Evolutionary conservation across 202 grass and related monocot genomes (phyloP).

Genomic region (Panicum hallii): DNA sequence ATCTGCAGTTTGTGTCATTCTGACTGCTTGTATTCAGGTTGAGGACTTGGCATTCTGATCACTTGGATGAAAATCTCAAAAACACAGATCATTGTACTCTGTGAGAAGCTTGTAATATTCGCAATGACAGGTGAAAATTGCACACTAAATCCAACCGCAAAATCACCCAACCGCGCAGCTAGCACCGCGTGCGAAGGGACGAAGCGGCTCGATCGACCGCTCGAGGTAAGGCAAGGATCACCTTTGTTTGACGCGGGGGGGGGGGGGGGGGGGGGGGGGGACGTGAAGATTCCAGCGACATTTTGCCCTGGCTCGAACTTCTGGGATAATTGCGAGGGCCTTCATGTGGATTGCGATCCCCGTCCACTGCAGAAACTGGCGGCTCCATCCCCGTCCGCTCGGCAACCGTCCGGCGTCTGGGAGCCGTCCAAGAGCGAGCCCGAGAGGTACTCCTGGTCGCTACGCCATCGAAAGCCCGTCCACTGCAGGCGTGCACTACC

Average conservation of each 20-base stretch:
- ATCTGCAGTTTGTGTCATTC: not conserved
- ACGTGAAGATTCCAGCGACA: not conserved
- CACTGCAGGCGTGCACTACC: no score
- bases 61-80: not conserved
- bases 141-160: not conserved
- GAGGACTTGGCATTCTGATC: not conserved
- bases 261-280: no score
- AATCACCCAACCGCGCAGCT: not conserved
- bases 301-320: not conserved
- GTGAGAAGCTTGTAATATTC: not conserved
- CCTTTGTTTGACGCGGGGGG: not conserved
- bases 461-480: not conserved
- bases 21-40: slow-evolving; percentile 3
- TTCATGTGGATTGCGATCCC: not conserved
- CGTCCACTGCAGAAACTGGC: no score
- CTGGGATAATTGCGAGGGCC: not conserved
- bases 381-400: not conserved
- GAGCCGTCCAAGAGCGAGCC: not conserved
- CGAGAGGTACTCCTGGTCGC: not conserved
- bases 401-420: not conserved
- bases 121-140: not conserved
- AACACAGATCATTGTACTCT: not conserved
- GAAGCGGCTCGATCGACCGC: not conserved
- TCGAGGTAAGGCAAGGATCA: not conserved
- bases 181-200: not conserved